Evolutionary conservation across 2,329 filamentous ascomycete genomes (phyloP).

Genomic region (Trichocomaceae sp.): DNA sequence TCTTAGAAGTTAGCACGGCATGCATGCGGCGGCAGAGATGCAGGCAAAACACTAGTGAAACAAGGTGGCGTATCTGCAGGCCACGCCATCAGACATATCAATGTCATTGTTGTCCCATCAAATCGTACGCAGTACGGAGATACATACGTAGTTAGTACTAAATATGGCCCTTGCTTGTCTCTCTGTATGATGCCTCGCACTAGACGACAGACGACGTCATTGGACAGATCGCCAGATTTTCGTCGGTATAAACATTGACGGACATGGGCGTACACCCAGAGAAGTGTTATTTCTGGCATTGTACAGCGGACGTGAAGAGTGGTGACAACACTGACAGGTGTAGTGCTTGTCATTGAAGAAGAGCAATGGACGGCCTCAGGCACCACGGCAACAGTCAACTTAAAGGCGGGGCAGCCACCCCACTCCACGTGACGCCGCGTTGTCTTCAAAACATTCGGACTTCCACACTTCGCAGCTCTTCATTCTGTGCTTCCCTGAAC

Average conservation of each 20-base stretch:
- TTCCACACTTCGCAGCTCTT: neutral
- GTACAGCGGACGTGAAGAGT: too few relatives aligned
- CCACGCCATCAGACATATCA: too few relatives aligned
- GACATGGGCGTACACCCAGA: too few relatives aligned
- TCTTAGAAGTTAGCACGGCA: too few relatives aligned
- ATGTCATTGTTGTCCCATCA: neutral
- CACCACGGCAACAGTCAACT: neutral
- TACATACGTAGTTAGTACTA: too few relatives aligned
- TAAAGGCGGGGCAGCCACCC: constrained; percentile 11
- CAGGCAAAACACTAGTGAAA: constrained; percentile 13
- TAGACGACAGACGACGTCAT: neutral
- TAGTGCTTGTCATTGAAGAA: too few relatives aligned
- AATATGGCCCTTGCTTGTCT: neutral
- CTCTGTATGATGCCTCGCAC: neutral
- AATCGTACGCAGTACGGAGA: too few relatives aligned
- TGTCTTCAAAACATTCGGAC: neutral
- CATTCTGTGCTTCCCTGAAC: neutral
- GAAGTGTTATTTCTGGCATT: too few relatives aligned
- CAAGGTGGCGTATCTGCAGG: constrained; percentile 6
- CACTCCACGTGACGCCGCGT: constrained; percentile 10
- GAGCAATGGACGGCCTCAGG: neutral
- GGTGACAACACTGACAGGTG: too few relatives aligned
- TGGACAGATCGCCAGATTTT: neutral
- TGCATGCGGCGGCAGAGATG: neutral
- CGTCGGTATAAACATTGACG: too few relatives aligned